phyloP scores from a whole-genome alignment of 2,329 filamentous ascomycete species.

The Aureobasidium sp. region DNA sequence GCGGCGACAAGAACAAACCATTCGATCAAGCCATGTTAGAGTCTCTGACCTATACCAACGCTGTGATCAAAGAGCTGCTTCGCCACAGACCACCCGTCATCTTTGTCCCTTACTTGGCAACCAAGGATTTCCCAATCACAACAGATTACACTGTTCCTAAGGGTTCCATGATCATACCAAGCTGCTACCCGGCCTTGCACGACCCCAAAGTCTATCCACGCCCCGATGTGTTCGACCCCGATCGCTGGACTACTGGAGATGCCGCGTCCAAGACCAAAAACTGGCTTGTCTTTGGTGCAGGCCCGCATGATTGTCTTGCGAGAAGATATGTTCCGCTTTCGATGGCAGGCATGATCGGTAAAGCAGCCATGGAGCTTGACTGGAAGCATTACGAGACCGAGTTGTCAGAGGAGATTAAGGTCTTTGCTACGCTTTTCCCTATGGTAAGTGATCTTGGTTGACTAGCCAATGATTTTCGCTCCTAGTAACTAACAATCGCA shows the following conservation, averaged over 20 bases:
- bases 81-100: constrained; percentile 46
- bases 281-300: constrained; percentile 93
- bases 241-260: constrained; percentile 82
- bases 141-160: constrained; percentile 80
- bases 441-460: constrained; percentile 53
- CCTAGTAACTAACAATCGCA: neutral
- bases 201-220: constrained; percentile 87
- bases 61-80: constrained; percentile 46
- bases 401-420: constrained; percentile 85
- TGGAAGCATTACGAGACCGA: constrained; percentile 88
- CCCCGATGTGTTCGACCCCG: constrained; percentile 80
- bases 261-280: constrained; percentile 92
- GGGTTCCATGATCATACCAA: constrained; percentile 89
- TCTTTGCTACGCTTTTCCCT: constrained; percentile 96
- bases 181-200: constrained; percentile 80
- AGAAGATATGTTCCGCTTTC: constrained; percentile 28
- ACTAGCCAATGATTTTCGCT: too few species aligned
- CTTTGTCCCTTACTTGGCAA: constrained; percentile 57
- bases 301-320: constrained; percentile 91
- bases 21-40: constrained; percentile 35
- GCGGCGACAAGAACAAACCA: neutral
- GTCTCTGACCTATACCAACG: constrained; percentile 43
- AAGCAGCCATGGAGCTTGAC: constrained; percentile 57
- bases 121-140: constrained; percentile 89
- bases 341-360: constrained; percentile 4